These are phyloP conservation scores for Tolypocladium tropicale DNA, from an alignment of 2,329 filamentous ascomycete species.

Conservation along the genomic window DNA sequence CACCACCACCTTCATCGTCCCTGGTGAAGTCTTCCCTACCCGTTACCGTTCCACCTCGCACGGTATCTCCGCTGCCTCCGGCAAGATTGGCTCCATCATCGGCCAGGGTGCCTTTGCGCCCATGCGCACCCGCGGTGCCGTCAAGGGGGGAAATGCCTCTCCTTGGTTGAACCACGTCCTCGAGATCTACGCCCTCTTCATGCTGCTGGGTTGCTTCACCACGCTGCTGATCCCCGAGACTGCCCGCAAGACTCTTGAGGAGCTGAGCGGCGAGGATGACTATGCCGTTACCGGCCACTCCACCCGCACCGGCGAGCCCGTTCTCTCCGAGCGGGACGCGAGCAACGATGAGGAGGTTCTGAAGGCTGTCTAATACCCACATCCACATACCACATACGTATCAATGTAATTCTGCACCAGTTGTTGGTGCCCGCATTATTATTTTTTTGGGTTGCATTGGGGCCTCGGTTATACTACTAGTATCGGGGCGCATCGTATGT, in stretches of 20 bases:
- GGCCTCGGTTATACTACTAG: not conserved
- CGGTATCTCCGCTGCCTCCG: slow-evolving; percentile 44
- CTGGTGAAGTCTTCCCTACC: slow-evolving; percentile 46
- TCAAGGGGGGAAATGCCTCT: slow-evolving; percentile 19
- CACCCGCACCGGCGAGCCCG: not conserved
- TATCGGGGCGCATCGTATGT: not conserved
- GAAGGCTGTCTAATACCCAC: slow-evolving; percentile 2
- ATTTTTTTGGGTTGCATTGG: not conserved
- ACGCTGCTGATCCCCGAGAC: slow-evolving; percentile 65
- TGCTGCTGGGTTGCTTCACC: slow-evolving; percentile 61
- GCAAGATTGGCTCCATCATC: slow-evolving; percentile 47
- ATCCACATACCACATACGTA: not conserved
- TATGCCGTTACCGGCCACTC: slow-evolving; percentile 10
- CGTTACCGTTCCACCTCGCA: slow-evolving; percentile 47
- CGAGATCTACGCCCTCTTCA: slow-evolving; percentile 66
- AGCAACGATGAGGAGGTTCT: slow-evolving; percentile 1
- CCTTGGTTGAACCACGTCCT: slow-evolving; percentile 73
- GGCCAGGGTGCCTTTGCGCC: slow-evolving; percentile 47
- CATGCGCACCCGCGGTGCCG: slow-evolving; percentile 36
- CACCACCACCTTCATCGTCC: slow-evolving; percentile 46
- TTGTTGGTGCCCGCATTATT: not conserved
- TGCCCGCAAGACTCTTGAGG: slow-evolving; percentile 63
- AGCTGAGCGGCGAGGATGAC: slow-evolving; percentile 34
- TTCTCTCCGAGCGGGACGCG: not conserved
- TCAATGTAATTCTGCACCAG: not conserved